A percentile compares a stretch with the other conserved stretches of the same genome.
Evolutionary conservation across 2,329 filamentous ascomycete genomes (phyloP).

Genomic region (Paradendryphiella salina): DNA sequence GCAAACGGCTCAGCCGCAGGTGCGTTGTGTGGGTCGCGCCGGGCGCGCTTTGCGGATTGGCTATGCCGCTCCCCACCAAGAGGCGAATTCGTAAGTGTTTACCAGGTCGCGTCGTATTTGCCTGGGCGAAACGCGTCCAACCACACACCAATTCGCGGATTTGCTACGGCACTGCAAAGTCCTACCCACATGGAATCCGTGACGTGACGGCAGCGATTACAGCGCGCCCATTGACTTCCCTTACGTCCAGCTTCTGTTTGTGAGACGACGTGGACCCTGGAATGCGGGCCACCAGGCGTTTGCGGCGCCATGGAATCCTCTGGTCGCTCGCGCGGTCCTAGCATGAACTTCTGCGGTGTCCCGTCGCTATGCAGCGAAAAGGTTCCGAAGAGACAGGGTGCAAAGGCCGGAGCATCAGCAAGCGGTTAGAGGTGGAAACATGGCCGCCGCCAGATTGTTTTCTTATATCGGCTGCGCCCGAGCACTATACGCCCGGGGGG

Average conservation of each 20-base stretch:
- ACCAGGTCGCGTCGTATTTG: constrained; percentile 27
- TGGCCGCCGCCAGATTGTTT: constrained; percentile 11
- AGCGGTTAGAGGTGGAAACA: constrained; percentile 11
- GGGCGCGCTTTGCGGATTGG: constrained; percentile 22
- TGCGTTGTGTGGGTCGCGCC: constrained; percentile 20
- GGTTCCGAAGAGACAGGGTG: constrained; percentile 23
- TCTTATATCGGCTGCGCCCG: constrained; percentile 18
- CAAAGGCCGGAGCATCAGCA: constrained; percentile 11
- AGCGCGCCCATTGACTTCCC: constrained; percentile 14
- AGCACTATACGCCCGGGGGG: constrained; percentile 18
- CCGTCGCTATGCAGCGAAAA: constrained; percentile 31
- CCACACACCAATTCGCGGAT: constrained; percentile 16
- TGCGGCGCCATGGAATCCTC: constrained; percentile 25
- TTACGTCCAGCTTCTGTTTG: not conserved
- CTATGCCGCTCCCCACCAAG: constrained; percentile 1
- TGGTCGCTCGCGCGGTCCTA: constrained; percentile 23
- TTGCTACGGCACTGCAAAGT: constrained; percentile 9
- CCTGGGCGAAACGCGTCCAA: constrained; percentile 25
- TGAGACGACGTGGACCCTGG: constrained; percentile 18
- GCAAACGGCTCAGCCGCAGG: constrained; percentile 40
- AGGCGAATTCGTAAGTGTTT: constrained; percentile 21
- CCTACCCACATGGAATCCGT: constrained; percentile 7
- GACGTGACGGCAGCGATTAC: constrained; percentile 12
- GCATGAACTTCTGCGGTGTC: constrained; percentile 28
- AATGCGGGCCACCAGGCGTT: constrained; percentile 27